These are phyloP conservation scores for Zygosaccharomyces sapae DNA, from an alignment of 1,139 yeast genomes.

Conservation along the genomic window DNA sequence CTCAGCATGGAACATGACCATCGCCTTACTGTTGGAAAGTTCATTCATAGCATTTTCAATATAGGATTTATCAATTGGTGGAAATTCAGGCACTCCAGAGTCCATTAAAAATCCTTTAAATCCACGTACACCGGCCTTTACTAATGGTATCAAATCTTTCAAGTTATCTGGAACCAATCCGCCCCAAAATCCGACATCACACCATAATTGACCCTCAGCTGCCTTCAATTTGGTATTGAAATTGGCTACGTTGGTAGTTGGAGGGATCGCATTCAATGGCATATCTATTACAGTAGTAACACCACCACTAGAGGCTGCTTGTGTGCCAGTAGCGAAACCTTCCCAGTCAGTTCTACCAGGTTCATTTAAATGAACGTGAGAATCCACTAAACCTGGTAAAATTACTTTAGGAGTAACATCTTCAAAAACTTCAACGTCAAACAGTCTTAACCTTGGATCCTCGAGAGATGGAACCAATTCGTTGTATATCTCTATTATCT, in stretches of 20 bases:
- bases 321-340: slow-evolving; percentile 89
- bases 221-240: slow-evolving; percentile 71
- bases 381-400: slow-evolving; percentile 88
- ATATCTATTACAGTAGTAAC: slow-evolving; percentile 93
- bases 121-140: slow-evolving; percentile 82
- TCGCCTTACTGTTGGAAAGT: slow-evolving; percentile 60
- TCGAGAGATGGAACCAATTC: slow-evolving; percentile 36
- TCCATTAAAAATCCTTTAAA: slow-evolving; percentile 89
- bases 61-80: slow-evolving; percentile 62
- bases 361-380: slow-evolving; percentile 90
- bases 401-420: slow-evolving; percentile 63
- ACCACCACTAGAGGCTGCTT: slow-evolving; percentile 91
- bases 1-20: slow-evolving; percentile 92
- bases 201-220: slow-evolving; percentile 80
- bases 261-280: slow-evolving; percentile 95
- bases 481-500: slow-evolving; percentile 49
- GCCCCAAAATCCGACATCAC: slow-evolving; percentile 95
- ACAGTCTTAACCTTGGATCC: slow-evolving; percentile 43
- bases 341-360: slow-evolving; percentile 97
- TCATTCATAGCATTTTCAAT: slow-evolving; percentile 60
- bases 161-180: slow-evolving; percentile 80
- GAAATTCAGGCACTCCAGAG: slow-evolving; percentile 92
- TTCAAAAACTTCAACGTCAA: slow-evolving; percentile 45
- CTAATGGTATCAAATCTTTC: slow-evolving; percentile 64
- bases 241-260: slow-evolving; percentile 80